A percentile compares a stretch with the other conserved stretches of the same genome.
Evolutionary conservation across 192 early-diverging fungal species (phyloP).

Genomic region (Chytriomyces sp.): DNA sequence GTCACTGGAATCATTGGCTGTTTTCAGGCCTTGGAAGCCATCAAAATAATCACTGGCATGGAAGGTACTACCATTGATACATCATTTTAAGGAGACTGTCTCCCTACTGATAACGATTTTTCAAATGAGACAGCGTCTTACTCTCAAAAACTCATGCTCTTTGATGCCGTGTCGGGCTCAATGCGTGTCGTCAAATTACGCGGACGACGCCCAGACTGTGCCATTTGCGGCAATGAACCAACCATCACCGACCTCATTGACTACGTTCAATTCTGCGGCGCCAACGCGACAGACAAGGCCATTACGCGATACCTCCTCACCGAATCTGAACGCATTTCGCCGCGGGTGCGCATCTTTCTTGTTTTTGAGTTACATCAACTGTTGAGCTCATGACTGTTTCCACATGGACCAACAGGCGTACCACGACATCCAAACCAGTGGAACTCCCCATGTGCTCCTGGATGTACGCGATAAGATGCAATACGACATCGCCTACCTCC

Average conservation of each 20-base stretch:
- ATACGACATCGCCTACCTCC: constrained; percentile 80
- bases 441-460: constrained; percentile 71
- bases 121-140: constrained; percentile 34
- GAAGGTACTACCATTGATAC: constrained; percentile 37
- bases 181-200: constrained; percentile 84
- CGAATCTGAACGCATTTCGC: constrained; percentile 49
- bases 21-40: constrained; percentile 88
- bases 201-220: constrained; percentile 67
- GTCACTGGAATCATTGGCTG: constrained; percentile 93
- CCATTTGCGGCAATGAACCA: constrained; percentile 84
- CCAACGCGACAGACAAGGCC: constrained; percentile 71
- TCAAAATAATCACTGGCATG: constrained; percentile 79
- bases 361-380: not conserved
- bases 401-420: too few relatives aligned
- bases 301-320: constrained; percentile 37
- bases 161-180: constrained; percentile 73
- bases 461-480: constrained; percentile 89
- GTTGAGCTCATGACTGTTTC: not conserved
- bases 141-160: constrained; percentile 70
- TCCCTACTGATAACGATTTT: constrained; percentile 10
- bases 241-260: constrained; percentile 82
- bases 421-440: constrained; percentile 32
- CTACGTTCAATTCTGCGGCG: constrained; percentile 90
- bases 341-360: constrained; percentile 16
- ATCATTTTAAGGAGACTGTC: constrained; percentile 13